phyloP scores from a whole-genome alignment of 257 asterid genomes.

The Ballota nigra region DNA sequence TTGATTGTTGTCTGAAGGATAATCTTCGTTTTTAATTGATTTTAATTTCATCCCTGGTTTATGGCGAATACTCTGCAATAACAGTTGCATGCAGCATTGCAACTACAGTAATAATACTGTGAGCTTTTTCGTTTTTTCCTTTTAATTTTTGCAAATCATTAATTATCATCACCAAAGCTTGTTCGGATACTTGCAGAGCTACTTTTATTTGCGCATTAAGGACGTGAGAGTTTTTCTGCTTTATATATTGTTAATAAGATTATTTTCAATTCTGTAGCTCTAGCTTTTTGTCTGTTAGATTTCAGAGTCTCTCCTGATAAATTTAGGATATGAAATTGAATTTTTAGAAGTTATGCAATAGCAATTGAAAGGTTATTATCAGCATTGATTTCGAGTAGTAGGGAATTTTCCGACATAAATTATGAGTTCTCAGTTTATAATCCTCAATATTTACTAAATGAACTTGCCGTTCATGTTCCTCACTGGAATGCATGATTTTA shows the following conservation, averaged over 20 bases:
- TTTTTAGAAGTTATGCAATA: not conserved
- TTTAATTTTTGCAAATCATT: not conserved
- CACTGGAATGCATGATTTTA: not conserved
- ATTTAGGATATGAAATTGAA: not conserved
- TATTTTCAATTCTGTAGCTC: not conserved
- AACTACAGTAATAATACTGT: not conserved
- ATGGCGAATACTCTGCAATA: not conserved
- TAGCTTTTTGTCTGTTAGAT: not conserved
- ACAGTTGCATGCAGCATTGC: constrained; percentile 9
- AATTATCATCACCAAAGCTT: not conserved
- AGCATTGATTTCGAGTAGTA: not conserved
- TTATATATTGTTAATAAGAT: not conserved
- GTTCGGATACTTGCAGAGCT: not conserved
- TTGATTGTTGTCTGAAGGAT: not conserved
- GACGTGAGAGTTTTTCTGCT: not conserved
- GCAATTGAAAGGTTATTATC: constrained; percentile 6
- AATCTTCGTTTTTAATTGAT: not conserved
- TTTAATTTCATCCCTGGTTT: not conserved
- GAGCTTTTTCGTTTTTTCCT: not conserved
- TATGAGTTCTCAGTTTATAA: not conserved
- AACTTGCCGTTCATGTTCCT: not conserved
- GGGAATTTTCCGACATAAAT: not conserved
- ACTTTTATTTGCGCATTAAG: not conserved
- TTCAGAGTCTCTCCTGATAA: not conserved
- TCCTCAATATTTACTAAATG: not conserved